Evolutionary conservation across 345 rosid genomes (phyloP), one percentile per base, ranked within the genome.

Genomic region (Leavenworthia alabamica): DNA sequence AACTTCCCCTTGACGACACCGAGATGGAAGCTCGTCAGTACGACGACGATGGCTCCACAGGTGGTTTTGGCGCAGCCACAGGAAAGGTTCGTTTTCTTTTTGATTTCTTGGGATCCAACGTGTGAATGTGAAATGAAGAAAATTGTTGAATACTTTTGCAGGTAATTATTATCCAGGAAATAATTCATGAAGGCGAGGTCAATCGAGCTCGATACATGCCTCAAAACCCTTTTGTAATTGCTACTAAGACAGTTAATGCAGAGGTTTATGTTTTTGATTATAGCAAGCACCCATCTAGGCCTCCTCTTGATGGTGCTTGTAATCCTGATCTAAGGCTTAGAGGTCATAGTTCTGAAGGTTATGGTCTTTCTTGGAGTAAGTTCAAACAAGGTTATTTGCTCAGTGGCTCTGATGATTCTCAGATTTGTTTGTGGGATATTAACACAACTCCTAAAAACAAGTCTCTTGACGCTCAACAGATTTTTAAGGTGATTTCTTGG

Each of bases 401-500:
- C 12, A 94, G 99, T 57, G 97, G 97, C 45, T 88, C 97, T 54
- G 97, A 94, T 74, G 99, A 94, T 68, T 90, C 99, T 60, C 99
- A 94, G 76, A 88, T 94, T 62, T 94, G 99, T 72, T 63, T 94
- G 64, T 94, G 99, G 99, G 99, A 94, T 68, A 81, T 88, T 53
- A 88, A 84, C 64, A 81, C 80, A 7, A 65, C 89, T 48, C 90
- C 90, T 5, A 86, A 84, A 71, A 94, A 86, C 76, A 88, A 82
- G 72, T 7, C 79, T 56, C 86, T 94, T 4, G 97, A 94, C 64
- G 99, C 99, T 48, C 84, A 67, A 71, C 92, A 81, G 59, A 86
- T 82, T 51, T 89, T 83, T 64, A 89, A 86, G 92, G 97, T 89
- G 31, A 49, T 33, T n/a, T n/a, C 23, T 8, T 53, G 1, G 26